Percentiles rank a stretch among this genome's conserved stretches.
These are phyloP conservation scores for Quercus wislizeni DNA, from an alignment of 306 rosid genomes.

Conservation along the genomic window DNA sequence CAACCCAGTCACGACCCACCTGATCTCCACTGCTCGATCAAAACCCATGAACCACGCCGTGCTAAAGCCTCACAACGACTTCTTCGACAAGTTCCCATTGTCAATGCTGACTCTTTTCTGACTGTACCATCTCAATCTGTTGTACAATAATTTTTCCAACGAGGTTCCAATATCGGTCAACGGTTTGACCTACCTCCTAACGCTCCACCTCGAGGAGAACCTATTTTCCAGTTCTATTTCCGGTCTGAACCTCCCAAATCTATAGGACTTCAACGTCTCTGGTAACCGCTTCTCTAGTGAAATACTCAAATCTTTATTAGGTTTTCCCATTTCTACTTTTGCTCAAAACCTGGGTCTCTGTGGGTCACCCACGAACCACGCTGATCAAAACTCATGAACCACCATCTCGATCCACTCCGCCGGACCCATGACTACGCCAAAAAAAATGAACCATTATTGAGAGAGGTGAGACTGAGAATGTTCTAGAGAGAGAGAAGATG, in stretches of 20 bases:
- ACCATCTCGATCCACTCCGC: no score
- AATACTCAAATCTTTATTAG: slow-evolving; percentile 53
- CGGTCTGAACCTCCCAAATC: slow-evolving; percentile 34
- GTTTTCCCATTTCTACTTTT: slow-evolving; percentile 53
- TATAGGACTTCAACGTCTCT: slow-evolving; percentile 65
- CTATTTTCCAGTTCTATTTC: slow-evolving; percentile 49
- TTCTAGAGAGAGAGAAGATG: no score
- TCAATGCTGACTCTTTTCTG: slow-evolving; percentile 41
- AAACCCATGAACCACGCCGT: no score
- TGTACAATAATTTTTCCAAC: slow-evolving; percentile 58
- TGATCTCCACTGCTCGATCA: no score
- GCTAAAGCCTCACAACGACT: slow-evolving; percentile 32
- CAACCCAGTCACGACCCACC: no score
- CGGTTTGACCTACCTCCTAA: slow-evolving; percentile 54
- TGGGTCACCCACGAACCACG: slow-evolving; percentile 37
- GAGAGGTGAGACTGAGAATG: no score
- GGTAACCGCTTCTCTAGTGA: slow-evolving; percentile 48
- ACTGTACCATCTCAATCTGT: slow-evolving; percentile 74
- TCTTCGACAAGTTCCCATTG: slow-evolving; percentile 59
- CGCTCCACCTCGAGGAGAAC: slow-evolving; percentile 60
- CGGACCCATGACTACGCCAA: no score
- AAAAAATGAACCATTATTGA: no score
- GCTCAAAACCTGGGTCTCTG: slow-evolving; percentile 49
- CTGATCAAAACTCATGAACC: no score
- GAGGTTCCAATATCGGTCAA: slow-evolving; percentile 44